Evolutionary conservation across 352 stramenopile genomes (phyloP).

Genomic region (Globisporangium irregulare): DNA sequence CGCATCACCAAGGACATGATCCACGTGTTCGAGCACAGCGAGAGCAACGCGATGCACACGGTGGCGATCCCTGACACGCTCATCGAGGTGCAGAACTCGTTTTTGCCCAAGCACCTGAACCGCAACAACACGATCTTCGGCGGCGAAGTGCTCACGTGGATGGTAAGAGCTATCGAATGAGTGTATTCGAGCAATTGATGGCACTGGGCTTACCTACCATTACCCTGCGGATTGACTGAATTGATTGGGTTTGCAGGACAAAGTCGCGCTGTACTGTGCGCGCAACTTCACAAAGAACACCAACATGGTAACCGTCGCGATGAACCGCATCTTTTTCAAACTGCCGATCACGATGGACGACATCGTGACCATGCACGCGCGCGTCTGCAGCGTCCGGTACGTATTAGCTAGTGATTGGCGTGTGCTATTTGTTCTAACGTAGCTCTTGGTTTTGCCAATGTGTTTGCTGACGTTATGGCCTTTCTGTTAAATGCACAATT

Average conservation of each 20-base stretch:
- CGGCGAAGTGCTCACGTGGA: constrained; percentile 40
- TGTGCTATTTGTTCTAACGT: background rate
- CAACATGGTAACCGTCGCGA: constrained; percentile 25
- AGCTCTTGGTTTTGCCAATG: background rate
- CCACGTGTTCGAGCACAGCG: constrained; percentile 33
- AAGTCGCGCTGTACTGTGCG: constrained; percentile 26
- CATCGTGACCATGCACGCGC: constrained; percentile 30
- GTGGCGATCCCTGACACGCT: constrained; percentile 59
- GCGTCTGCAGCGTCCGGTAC: constrained; percentile 25
- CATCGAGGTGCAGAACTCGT: constrained; percentile 74
- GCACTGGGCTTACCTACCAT: background rate
- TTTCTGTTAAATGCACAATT: background rate
- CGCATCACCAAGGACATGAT: constrained; percentile 65
- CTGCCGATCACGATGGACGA: constrained; percentile 26
- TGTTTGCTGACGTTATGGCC: background rate
- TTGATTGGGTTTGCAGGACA: constrained; percentile 11
- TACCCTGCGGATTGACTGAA: background rate
- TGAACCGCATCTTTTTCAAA: constrained; percentile 35
- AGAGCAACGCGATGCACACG: constrained; percentile 36
- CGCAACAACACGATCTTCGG: constrained; percentile 77
- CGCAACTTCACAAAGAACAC: constrained; percentile 28
- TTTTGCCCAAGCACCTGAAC: constrained; percentile 71
- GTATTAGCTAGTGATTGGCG: background rate
- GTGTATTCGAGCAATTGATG: background rate
- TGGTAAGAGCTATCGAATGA: background rate